These are phyloP conservation scores for Holtermanniella nyarrowii DNA, from an alignment of 768 basidiomycete genomes.

Conservation along the genomic window DNA sequence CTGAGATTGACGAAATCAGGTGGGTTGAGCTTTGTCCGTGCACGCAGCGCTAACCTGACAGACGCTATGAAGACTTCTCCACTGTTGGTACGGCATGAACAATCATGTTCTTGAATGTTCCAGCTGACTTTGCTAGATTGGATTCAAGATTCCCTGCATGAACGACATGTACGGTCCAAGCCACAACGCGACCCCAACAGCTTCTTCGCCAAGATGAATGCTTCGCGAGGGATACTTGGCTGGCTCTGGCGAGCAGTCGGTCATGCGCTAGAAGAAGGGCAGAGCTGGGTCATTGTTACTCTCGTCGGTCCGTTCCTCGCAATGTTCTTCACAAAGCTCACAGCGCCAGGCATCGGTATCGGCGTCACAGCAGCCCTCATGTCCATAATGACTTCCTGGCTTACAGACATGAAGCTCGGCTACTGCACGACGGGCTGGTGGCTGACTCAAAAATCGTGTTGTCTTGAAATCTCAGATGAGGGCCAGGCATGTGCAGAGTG, in stretches of 20 bases:
- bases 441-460: conserved; percentile 96
- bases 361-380: conserved; percentile 91
- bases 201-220: conserved; percentile 39
- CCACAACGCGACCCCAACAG: conserved; percentile 36
- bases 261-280: conserved; percentile 57
- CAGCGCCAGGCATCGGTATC: conserved; percentile 65
- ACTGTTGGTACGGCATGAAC: conserved; percentile 62
- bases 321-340: not conserved
- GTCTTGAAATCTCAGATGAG: conserved; percentile 78
- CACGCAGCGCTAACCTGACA: conserved; percentile 28
- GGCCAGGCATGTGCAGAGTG: conserved; percentile 78
- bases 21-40: not conserved
- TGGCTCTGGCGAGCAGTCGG: conserved; percentile 53
- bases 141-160: conserved; percentile 89
- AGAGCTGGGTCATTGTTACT: conserved; percentile 86
- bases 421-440: conserved; percentile 97
- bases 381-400: conserved; percentile 91
- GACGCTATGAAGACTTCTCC: conserved; percentile 89
- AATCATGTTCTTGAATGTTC: conserved; percentile 1
- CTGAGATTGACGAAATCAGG: conserved; percentile 22
- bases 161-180: conserved; percentile 59
- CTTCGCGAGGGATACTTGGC: conserved; percentile 31
- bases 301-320: conserved; percentile 63
- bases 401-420: conserved; percentile 94
- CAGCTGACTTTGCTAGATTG: conserved; percentile 55